Evolutionary conservation across 2,329 filamentous ascomycete genomes (phyloP).

Genomic region (Rachicladosporium sp.): DNA sequence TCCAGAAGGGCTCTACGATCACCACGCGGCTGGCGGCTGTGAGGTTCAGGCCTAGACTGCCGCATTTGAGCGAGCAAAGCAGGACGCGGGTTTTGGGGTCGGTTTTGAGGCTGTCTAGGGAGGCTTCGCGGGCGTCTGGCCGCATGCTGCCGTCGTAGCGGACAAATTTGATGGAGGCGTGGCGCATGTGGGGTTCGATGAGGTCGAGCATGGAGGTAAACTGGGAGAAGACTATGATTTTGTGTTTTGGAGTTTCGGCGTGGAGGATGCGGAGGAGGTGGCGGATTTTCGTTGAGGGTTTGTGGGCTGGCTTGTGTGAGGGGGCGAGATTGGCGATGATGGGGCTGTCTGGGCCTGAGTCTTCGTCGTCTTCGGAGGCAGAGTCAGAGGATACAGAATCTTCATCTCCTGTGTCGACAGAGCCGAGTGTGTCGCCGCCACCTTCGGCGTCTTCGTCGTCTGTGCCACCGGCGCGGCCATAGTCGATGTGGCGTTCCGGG

Average conservation of each 20-base stretch:
- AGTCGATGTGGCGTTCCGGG: slow-evolving; percentile 45
- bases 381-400: slow-evolving; percentile 37
- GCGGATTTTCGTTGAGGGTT: slow-evolving; percentile 81
- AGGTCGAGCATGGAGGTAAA: slow-evolving; percentile 98
- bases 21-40: slow-evolving; percentile 88
- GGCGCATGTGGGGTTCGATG: slow-evolving; percentile 76
- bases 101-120: slow-evolving; percentile 62
- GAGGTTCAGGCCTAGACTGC: slow-evolving; percentile 82
- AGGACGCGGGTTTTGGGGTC: slow-evolving; percentile 67
- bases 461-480: slow-evolving; percentile 57
- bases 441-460: slow-evolving; percentile 82
- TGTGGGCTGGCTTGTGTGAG: slow-evolving; percentile 29
- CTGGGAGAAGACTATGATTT: slow-evolving; percentile 97
- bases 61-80: slow-evolving; percentile 88
- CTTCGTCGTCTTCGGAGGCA: slow-evolving; percentile 28
- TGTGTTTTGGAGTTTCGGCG: slow-evolving; percentile 68
- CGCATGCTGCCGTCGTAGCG: slow-evolving; percentile 93
- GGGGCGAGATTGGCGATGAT: slow-evolving; percentile 17
- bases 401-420: slow-evolving; percentile 49
- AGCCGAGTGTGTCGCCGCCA: slow-evolving; percentile 64
- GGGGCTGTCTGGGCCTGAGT: slow-evolving; percentile 18
- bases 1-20: slow-evolving; percentile 97
- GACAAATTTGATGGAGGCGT: slow-evolving; percentile 63
- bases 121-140: slow-evolving; percentile 83
- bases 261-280: slow-evolving; percentile 71